phyloP scores from a whole-genome alignment of 106 monocot genomes.

The Dendrobium officinale region DNA sequence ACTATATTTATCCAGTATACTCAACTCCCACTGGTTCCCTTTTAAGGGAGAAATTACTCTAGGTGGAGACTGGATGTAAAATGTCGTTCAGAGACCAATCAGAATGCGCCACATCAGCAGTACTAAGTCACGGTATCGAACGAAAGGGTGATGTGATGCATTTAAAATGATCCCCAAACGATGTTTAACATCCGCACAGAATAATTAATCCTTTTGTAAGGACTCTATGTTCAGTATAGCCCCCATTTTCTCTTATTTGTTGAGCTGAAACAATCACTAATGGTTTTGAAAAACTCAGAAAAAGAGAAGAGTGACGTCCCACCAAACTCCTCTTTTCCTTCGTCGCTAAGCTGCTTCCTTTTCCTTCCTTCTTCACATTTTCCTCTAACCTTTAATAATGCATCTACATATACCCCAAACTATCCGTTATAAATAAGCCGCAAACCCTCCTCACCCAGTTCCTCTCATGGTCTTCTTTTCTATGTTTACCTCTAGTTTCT shows the following conservation, averaged over 20 bases:
- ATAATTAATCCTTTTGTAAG: too few relatives aligned
- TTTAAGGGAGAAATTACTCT: too few relatives aligned
- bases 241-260: not conserved
- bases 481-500: not conserved
- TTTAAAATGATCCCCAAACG: too few relatives aligned
- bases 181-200: too few relatives aligned
- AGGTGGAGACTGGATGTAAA: too few relatives aligned
- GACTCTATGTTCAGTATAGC: too few relatives aligned
- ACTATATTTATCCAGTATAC: too few relatives aligned
- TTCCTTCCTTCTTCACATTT: not conserved
- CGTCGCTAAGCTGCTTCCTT: conserved; percentile 5
- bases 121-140: too few relatives aligned
- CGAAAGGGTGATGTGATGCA: too few relatives aligned
- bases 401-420: not conserved
- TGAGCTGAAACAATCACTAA: not conserved
- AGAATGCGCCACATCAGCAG: too few relatives aligned
- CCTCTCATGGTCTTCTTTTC: not conserved
- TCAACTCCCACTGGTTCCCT: too few relatives aligned
- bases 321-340: conserved; percentile 9
- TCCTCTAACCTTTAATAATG: not conserved
- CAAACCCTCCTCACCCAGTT: conserved; percentile 3
- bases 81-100: too few relatives aligned
- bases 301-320: not conserved
- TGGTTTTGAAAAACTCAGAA: not conserved
- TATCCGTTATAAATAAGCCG: conserved; percentile 8